Evolutionary conservation across 2,329 filamentous ascomycete species (phyloP), one percentile per base, ranked within the genome.

Genomic region (Aspergillus neotritici): DNA sequence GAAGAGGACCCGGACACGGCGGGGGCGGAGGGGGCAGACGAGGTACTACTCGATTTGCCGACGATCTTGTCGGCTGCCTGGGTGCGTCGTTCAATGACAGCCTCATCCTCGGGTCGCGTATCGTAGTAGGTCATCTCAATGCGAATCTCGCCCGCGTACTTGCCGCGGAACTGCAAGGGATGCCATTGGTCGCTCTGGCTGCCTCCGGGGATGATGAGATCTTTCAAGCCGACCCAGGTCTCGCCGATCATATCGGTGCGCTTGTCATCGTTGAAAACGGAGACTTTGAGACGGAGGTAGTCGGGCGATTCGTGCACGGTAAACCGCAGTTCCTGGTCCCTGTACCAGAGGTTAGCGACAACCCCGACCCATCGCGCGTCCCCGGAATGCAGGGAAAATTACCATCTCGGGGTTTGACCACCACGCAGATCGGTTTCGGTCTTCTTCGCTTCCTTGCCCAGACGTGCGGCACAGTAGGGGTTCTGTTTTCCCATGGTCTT

Each of bases 401-500:
- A 96, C 93, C 93, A 98, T 78, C 80, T 84, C 6, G 93, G 93
- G 31, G 93, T 97, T 69, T 98, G 93, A 33, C 93, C 93, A 51
- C 93, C 93, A 61, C 93, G 79, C 56, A 91, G 83, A 67, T 98
- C 93, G 4, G 91, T 96, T 32, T 85, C 84, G 3, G 93, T 98
- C 76, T 96, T 96, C 73, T 94, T 94, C 37, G 93, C 93, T 69
- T 97, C 90, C 67, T 98, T 98, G 29, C 91, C 93, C 35, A 98
- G 72, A 41, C 93, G 78, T 28, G 89, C 90, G 31, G 93, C 93
- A 68, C 90, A 96, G 68, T 97, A 98, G 0, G 93, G 91, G 64
- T 97, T 90, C 71, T 98, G 93, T 71, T 98, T 98, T 43, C 93
- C 93, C 75, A 98, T 96, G 5, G 89, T 93, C 74, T 94, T 94